Conservation (phyloP, 768 basidiomycete genomes). For the Asterophora lycoperdoides region DNA sequence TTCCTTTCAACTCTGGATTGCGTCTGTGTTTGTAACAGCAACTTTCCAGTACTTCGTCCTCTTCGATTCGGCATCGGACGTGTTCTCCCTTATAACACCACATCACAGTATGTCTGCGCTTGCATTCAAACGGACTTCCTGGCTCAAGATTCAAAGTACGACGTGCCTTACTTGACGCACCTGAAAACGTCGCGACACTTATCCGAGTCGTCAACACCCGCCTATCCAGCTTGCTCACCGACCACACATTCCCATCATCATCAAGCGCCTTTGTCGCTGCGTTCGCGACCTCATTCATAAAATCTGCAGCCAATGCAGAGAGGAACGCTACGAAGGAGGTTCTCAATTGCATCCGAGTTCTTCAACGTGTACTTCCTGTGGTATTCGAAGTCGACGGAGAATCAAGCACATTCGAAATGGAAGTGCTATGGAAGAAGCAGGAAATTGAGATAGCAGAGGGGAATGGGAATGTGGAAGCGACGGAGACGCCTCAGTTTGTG, state of each 20-base stretch:
- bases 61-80: slow-evolving; percentile 88
- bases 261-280: slow-evolving; percentile 54
- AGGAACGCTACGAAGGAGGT: slow-evolving; percentile 80
- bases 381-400: slow-evolving; percentile 79
- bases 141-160: slow-evolving; percentile 51
- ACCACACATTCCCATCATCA: slow-evolving; percentile 74
- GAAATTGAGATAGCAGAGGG: slow-evolving; percentile 39
- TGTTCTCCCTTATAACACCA: slow-evolving; percentile 83
- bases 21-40: neutral
- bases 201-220: slow-evolving; percentile 65
- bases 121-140: slow-evolving; percentile 2
- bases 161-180: slow-evolving; percentile 74
- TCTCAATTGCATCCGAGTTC: slow-evolving; percentile 86
- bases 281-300: slow-evolving; percentile 69
- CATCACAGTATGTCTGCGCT: slow-evolving; percentile 63
- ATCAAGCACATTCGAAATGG: slow-evolving; percentile 66
- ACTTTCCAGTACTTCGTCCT: slow-evolving; percentile 65
- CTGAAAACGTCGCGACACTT: slow-evolving; percentile 83
- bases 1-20: slow-evolving; percentile 1
- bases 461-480: slow-evolving; percentile 11
- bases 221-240: slow-evolving; percentile 69
- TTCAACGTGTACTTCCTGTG: slow-evolving; percentile 87
- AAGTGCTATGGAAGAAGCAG: slow-evolving; percentile 77
- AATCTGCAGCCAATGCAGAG: slow-evolving; percentile 46
- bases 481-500: slow-evolving; percentile 65